These are phyloP conservation scores for Zygotorulaspora sp. DNA, from an alignment of 805 yeast genomes.

Conservation along the genomic window DNA sequence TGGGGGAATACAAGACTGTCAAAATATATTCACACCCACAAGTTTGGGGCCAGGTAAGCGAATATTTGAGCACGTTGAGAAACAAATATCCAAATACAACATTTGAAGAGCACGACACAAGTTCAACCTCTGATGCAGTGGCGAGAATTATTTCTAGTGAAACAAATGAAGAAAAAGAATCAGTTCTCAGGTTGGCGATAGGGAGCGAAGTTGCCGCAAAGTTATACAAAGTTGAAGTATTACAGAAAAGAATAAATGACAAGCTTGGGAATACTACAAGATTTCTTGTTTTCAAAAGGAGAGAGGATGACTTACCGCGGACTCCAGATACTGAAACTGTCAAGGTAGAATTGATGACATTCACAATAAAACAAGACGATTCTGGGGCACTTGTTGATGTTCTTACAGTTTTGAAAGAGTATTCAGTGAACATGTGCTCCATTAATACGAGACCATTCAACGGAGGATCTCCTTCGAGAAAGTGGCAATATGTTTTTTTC, in stretches of 20 bases:
- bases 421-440: constrained; percentile 59
- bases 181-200: constrained; percentile 54
- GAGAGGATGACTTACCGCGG: constrained; percentile 19
- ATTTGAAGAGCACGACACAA: constrained; percentile 55
- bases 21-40: constrained; percentile 90
- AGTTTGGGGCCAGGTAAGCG: constrained; percentile 89
- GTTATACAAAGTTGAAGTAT: constrained; percentile 53
- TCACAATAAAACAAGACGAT: constrained; percentile 57
- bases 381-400: constrained; percentile 75
- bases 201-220: constrained; percentile 66
- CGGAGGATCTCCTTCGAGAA: constrained; percentile 16
- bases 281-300: constrained; percentile 61
- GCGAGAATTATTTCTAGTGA: constrained; percentile 43
- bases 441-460: constrained; percentile 74
- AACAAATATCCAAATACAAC: constrained; percentile 30
- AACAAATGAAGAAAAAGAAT: constrained; percentile 10
- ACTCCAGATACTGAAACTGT: constrained; percentile 6
- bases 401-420: constrained; percentile 50
- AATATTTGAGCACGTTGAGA: constrained; percentile 45
- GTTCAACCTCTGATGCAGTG: constrained; percentile 85
- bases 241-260: constrained; percentile 62
- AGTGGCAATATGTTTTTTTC: constrained; percentile 81
- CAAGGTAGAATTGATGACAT: constrained; percentile 53
- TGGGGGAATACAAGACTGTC: constrained; percentile 41
- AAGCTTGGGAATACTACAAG: constrained; percentile 75